Conservation (phyloP, 306 rosid species). For the Vachellia collinsii region DNA sequence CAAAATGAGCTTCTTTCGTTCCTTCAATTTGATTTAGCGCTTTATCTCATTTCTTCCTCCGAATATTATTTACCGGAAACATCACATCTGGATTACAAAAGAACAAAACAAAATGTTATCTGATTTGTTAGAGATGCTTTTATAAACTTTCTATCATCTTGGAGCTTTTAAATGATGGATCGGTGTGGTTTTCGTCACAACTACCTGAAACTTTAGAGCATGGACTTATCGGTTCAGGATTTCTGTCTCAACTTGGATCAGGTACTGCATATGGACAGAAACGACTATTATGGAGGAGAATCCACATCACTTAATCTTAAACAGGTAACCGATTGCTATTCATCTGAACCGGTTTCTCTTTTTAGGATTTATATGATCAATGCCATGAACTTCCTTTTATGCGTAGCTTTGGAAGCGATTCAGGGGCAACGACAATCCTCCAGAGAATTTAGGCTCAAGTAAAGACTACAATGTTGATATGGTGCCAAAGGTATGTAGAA, state of each 20-base stretch:
- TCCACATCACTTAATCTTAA: constrained; percentile 58
- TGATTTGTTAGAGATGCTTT: not conserved
- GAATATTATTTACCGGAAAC: not conserved
- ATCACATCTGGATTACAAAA: not conserved
- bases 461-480: constrained; percentile 68
- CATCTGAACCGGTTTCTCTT: not conserved
- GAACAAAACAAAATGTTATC: not conserved
- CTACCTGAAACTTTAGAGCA: not conserved
- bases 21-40: not conserved
- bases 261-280: constrained; percentile 70
- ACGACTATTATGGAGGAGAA: constrained; percentile 66
- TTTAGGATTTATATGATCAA: not conserved
- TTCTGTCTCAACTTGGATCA: constrained; percentile 3
- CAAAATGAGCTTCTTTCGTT: not conserved
- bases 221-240: not conserved
- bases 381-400: not conserved
- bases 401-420: constrained; percentile 61
- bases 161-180: not conserved
- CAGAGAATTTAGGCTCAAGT: constrained; percentile 47
- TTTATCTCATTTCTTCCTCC: not conserved
- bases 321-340: constrained; percentile 40
- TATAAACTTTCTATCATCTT: not conserved
- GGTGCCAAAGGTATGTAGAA: constrained; percentile 55
- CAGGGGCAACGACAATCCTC: constrained; percentile 46
- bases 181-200: not conserved